These are phyloP conservation scores for Lumnitzera racemosa DNA, from an alignment of 345 rosid species.

Conservation along the genomic window DNA sequence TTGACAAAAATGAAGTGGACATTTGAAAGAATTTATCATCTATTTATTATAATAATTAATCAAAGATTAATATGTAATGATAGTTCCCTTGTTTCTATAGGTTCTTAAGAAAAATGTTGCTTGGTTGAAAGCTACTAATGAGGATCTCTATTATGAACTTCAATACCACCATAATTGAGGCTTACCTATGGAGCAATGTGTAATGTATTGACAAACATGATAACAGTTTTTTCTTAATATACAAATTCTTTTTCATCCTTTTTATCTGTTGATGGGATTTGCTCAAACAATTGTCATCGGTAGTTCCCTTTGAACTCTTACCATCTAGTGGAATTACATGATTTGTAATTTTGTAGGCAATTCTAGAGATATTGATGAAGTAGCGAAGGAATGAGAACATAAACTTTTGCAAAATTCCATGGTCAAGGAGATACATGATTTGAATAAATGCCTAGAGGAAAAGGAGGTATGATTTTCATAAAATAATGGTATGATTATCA, in stretches of 20 bases:
- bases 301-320: background rate
- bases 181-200: slow-evolving; percentile 42
- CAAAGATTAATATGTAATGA: background rate
- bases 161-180: slow-evolving; percentile 72
- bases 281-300: background rate
- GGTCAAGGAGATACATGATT: slow-evolving; percentile 61
- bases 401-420: slow-evolving; percentile 74
- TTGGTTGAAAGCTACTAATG: slow-evolving; percentile 90
- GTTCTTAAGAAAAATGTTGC: slow-evolving; percentile 84
- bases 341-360: slow-evolving; percentile 32
- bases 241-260: background rate
- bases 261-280: background rate
- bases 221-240: too few species aligned
- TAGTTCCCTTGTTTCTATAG: slow-evolving; percentile 23
- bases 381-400: slow-evolving; percentile 98
- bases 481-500: too few species aligned
- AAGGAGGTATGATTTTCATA: too few species aligned
- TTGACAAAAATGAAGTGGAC: too few species aligned
- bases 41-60: too few species aligned
- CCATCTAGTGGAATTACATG: slow-evolving; percentile 7
- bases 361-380: slow-evolving; percentile 76
- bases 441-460: too few species aligned
- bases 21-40: too few species aligned
- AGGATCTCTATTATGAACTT: slow-evolving; percentile 87
- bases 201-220: slow-evolving; percentile 13